Conservation (phyloP, 371 early-diverging fungal species). For the Apophysomyces elegans region DNA sequence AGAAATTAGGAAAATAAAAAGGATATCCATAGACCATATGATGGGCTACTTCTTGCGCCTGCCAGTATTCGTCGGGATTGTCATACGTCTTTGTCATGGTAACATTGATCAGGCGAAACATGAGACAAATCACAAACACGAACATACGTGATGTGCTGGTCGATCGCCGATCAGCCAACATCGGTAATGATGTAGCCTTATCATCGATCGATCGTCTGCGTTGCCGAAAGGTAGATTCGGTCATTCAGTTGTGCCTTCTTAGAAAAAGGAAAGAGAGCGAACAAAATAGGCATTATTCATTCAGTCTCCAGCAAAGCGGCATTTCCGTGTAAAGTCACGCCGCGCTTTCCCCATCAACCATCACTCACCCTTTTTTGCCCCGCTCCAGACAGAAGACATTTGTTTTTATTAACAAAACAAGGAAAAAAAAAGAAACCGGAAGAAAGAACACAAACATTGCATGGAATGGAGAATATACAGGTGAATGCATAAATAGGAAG, state of each 20-base stretch:
- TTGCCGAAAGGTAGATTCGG: not conserved
- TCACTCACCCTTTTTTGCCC: too few relatives aligned
- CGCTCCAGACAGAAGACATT: not conserved
- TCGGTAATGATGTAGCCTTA: not conserved
- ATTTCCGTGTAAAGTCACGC: too few relatives aligned
- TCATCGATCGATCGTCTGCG: not conserved
- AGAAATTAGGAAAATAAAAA: conserved; percentile 21
- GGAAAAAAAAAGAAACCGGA: not conserved
- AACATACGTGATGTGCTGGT: conserved; percentile 27
- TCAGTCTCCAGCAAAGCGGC: too few relatives aligned
- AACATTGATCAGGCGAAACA: conserved; percentile 70
- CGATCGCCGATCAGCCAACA: conserved; percentile 16
- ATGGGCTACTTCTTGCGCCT: conserved; percentile 88
- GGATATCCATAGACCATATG: conserved; percentile 73
- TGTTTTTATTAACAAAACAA: not conserved
- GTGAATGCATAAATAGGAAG: conserved; percentile 2
- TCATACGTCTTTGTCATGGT: conserved; percentile 71
- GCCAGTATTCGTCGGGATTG: conserved; percentile 93
- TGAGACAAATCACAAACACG: conserved; percentile 51
- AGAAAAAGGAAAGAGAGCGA: too few relatives aligned
- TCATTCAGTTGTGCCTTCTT: not conserved
- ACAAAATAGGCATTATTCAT: too few relatives aligned
- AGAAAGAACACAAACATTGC: not conserved
- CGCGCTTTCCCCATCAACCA: too few relatives aligned
- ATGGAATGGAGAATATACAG: conserved; percentile 1